Conservation (phyloP, 345 rosid genomes). For the Laguncularia racemosa region DNA sequence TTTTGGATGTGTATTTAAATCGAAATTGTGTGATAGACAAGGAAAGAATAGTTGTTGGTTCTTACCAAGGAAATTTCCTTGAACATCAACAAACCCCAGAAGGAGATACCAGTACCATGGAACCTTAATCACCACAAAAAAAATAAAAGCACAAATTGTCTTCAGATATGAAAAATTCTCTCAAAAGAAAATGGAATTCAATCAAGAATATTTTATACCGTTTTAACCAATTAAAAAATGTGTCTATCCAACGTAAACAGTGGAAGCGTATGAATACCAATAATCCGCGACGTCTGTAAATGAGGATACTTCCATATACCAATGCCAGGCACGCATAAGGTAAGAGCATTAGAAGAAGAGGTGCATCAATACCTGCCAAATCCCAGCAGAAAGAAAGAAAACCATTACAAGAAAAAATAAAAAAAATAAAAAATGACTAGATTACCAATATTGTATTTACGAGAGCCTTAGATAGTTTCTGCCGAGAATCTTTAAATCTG, state of each 20-base stretch:
- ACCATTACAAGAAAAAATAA: background rate
- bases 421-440: background rate
- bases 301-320: constrained; percentile 40
- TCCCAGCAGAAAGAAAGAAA: background rate
- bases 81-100: constrained; percentile 51
- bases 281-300: constrained; percentile 30
- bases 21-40: background rate
- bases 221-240: no score
- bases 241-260: no score
- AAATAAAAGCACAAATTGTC: background rate
- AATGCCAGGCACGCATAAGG: constrained; percentile 34
- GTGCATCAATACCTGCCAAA: constrained; percentile 50
- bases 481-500: no score
- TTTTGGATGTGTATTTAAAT: no score
- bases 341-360: constrained; percentile 36
- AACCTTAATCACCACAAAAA: constrained; percentile 5
- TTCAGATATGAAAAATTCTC: no score
- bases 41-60: background rate
- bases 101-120: constrained; percentile 52
- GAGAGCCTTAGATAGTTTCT: no score
- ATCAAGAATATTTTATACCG: no score
- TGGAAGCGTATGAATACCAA: constrained; percentile 16
- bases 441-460: no score
- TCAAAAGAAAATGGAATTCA: no score
- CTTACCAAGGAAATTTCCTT: constrained; percentile 58